Conservation (phyloP, 1,284 basidiomycete genomes). For the Sparassis latifolia region DNA sequence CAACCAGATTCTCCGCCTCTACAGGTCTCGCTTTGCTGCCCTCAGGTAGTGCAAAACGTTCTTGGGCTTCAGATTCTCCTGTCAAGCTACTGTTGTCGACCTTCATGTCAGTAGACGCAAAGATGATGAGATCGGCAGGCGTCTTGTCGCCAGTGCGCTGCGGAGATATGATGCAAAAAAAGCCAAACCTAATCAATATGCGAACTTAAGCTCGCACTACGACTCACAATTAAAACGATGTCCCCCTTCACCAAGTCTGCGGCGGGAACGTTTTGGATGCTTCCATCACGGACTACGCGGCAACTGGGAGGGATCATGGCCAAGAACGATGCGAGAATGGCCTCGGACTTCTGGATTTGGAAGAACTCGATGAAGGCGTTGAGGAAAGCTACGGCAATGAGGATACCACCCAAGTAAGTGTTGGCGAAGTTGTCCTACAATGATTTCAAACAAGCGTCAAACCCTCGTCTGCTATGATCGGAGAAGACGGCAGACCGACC, state of each 20-base stretch:
- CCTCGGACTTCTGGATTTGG: conserved; percentile 65
- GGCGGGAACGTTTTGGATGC: conserved; percentile 51
- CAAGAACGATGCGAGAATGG: conserved; percentile 63
- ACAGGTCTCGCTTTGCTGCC: conserved; percentile 45
- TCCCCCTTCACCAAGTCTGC: conserved; percentile 65
- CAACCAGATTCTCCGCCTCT: conserved; percentile 59
- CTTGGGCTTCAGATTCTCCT: conserved; percentile 65
- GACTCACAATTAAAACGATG: conserved; percentile 51
- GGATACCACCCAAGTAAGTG: conserved; percentile 62
- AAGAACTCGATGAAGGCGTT: conserved; percentile 69
- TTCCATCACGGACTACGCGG: conserved; percentile 56
- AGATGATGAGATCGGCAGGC: conserved; percentile 57
- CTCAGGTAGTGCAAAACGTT: conserved; percentile 39
- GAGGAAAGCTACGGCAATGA: conserved; percentile 63
- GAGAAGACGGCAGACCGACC: conserved; percentile 24
- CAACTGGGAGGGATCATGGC: conserved; percentile 68
- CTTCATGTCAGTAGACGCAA: conserved; percentile 55
- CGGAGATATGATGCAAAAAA: neutral
- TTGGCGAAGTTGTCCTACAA: conserved; percentile 53
- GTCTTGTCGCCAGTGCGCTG: conserved; percentile 65
- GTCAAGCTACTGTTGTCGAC: conserved; percentile 67
- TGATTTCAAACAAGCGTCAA: neutral
- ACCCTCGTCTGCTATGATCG: neutral
- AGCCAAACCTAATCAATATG: neutral
- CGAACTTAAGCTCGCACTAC: neutral